phyloP scores from a whole-genome alignment of 805 yeast species.

The Saccharomyces paradoxus region DNA sequence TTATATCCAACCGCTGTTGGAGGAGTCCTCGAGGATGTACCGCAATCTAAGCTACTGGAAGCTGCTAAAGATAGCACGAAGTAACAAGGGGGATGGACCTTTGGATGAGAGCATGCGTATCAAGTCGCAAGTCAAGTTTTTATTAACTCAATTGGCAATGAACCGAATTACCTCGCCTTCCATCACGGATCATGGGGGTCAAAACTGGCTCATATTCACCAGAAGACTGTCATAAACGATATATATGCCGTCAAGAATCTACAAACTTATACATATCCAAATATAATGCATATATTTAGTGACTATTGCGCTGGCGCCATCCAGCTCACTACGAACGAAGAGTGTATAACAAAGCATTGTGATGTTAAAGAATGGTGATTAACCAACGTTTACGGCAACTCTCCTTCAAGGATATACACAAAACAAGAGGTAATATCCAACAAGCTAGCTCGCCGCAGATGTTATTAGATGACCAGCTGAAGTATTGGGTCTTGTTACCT shows the following conservation, averaged over 20 bases:
- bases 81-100: neutral
- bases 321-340: neutral
- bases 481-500: slow-evolving; percentile 86
- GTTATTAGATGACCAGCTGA: slow-evolving; percentile 65
- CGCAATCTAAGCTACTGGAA: slow-evolving; percentile 20
- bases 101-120: neutral
- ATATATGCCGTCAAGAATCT: neutral
- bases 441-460: neutral
- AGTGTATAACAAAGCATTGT: neutral
- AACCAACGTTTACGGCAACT: neutral
- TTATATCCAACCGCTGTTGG: slow-evolving; percentile 17
- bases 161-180: neutral
- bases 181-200: neutral
- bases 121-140: neutral
- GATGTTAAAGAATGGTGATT: neutral
- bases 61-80: slow-evolving; percentile 20
- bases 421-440: neutral
- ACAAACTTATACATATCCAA: neutral
- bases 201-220: neutral
- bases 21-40: slow-evolving; percentile 20
- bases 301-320: neutral
- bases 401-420: neutral
- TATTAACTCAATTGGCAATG: neutral
- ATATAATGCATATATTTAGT: neutral
- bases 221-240: neutral